phyloP scores from a whole-genome alignment of 1,139 yeast genomes.

The Lodderomyces metapsilosis region DNA sequence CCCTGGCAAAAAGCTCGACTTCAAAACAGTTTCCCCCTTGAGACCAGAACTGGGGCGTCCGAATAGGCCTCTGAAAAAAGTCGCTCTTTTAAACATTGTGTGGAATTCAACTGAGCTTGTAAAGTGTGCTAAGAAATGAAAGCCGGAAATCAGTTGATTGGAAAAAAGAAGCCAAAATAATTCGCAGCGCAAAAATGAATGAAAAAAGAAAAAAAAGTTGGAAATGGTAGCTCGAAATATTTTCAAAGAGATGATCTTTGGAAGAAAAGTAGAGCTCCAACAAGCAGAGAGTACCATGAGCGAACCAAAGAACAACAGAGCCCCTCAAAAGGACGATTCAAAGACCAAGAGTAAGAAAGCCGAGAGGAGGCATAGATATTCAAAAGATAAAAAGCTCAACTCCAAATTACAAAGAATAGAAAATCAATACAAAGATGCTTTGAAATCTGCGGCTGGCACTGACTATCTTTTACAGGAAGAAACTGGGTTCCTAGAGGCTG shows the following conservation, averaged over 20 bases:
- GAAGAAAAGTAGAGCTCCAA: not conserved
- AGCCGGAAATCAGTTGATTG: not conserved
- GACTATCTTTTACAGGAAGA: constrained; percentile 84
- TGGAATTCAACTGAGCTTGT: not conserved
- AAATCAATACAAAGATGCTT: constrained; percentile 72
- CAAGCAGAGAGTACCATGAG: not conserved
- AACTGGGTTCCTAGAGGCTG: constrained; percentile 85
- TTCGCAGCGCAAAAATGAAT: not conserved
- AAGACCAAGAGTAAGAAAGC: constrained; percentile 15
- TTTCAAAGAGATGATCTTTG: constrained; percentile 8
- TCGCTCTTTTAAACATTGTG: not conserved
- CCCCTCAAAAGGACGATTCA: not conserved
- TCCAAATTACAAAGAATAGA: constrained; percentile 68
- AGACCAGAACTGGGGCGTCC: not conserved
- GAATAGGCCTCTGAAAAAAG: not conserved
- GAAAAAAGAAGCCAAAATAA: not conserved
- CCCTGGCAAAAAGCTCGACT: constrained; percentile 29
- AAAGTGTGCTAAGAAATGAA: not conserved
- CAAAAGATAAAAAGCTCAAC: constrained; percentile 62
- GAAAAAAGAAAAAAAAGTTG: not conserved
- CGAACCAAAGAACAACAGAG: constrained; percentile 13
- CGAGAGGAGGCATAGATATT: constrained; percentile 13
- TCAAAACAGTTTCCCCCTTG: constrained; percentile 9
- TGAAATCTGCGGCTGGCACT: constrained; percentile 78
- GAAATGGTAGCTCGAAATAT: constrained; percentile 1